Evolutionary conservation across 305 asterid genomes (phyloP).

Genomic region (Solanum hybrid): DNA sequence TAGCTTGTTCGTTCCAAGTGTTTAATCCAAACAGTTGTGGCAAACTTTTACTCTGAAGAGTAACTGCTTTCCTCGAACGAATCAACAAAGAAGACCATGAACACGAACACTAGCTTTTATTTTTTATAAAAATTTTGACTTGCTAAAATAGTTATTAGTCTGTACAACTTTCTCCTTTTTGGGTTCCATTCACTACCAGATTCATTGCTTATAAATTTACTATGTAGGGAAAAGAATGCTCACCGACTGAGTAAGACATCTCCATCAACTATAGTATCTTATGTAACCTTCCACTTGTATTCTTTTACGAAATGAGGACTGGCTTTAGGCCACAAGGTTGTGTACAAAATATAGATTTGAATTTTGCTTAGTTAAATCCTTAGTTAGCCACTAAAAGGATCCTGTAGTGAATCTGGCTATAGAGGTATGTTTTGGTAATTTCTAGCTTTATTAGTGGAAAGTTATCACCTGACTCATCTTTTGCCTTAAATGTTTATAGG

Average conservation of each 20-base stretch:
- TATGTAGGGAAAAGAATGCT: neutral
- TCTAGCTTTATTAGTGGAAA: neutral
- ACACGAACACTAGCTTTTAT: neutral
- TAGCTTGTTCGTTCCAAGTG: neutral
- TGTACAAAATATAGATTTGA: neutral
- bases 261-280: neutral
- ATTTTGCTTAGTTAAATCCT: neutral
- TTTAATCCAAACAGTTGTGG: neutral
- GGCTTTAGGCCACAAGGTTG: neutral
- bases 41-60: neutral
- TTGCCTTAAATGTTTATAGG: slow-evolving; percentile 5
- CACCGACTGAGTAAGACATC: neutral
- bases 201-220: neutral
- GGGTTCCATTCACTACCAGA: neutral
- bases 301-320: neutral
- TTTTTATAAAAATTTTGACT: neutral
- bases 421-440: neutral
- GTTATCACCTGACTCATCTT: neutral
- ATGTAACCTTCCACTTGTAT: neutral
- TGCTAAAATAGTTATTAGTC: neutral
- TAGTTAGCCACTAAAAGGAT: neutral
- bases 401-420: neutral
- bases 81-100: neutral
- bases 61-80: neutral
- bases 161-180: neutral